A percentile compares a stretch with the other conserved stretches of the same genome.
phyloP scores from a whole-genome alignment of 2,329 filamentous ascomycete species.

The Venturia asperata region DNA sequence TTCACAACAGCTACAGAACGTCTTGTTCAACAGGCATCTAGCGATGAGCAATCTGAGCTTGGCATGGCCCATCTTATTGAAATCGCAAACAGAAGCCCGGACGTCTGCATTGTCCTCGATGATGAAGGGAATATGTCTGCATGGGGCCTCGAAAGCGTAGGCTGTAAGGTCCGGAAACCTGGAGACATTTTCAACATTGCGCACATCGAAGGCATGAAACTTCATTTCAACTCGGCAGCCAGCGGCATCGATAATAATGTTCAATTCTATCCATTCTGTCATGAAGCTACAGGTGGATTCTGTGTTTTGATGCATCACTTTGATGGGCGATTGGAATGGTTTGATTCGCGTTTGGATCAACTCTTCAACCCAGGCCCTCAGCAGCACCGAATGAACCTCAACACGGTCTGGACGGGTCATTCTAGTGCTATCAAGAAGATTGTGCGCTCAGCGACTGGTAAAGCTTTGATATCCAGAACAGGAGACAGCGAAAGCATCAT shows the following conservation, averaged over 20 bases:
- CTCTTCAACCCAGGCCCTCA: slow-evolving; percentile 66
- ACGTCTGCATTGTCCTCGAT: slow-evolving; percentile 81
- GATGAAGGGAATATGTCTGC: slow-evolving; percentile 80
- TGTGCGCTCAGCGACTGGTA: slow-evolving; percentile 74
- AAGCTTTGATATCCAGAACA: slow-evolving; percentile 74
- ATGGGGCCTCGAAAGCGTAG: slow-evolving; percentile 85
- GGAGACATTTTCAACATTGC: slow-evolving; percentile 78
- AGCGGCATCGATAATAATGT: slow-evolving; percentile 48
- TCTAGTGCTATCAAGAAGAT: slow-evolving; percentile 75
- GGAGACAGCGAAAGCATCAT: slow-evolving; percentile 71
- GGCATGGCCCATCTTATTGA: slow-evolving; percentile 79
- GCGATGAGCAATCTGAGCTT: slow-evolving; percentile 56
- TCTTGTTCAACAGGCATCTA: slow-evolving; percentile 58
- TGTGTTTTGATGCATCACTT: slow-evolving; percentile 76
- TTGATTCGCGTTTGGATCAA: slow-evolving; percentile 68
- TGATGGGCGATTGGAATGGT: slow-evolving; percentile 75
- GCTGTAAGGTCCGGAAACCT: slow-evolving; percentile 58
- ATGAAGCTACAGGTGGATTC: slow-evolving; percentile 53
- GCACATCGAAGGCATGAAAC: slow-evolving; percentile 57
- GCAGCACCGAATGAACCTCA: slow-evolving; percentile 52
- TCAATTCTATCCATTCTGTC: slow-evolving; percentile 68
- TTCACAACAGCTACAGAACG: slow-evolving; percentile 71
- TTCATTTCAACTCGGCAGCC: slow-evolving; percentile 33
- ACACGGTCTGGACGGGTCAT: slow-evolving; percentile 76
- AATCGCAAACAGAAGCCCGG: slow-evolving; percentile 75